phyloP scores from a whole-genome alignment of 2,329 filamentous ascomycete species.

The Ophiostoma sp. region DNA sequence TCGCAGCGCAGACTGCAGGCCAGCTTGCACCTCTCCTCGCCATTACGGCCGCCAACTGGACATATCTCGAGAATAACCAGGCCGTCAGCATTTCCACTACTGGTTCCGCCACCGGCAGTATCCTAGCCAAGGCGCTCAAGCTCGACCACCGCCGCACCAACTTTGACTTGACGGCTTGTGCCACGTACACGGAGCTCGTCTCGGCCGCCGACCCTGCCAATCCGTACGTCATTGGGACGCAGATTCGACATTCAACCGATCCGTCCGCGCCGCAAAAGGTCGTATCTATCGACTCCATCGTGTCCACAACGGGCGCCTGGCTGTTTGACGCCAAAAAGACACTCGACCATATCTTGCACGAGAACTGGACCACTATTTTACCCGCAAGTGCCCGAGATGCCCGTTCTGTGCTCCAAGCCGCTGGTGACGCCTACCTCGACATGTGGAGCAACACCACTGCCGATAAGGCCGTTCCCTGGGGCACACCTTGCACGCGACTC shows the following conservation, averaged over 20 bases:
- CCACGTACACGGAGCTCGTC: constrained; percentile 43
- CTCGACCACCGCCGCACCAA: constrained; percentile 41
- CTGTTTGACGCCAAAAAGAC: constrained; percentile 39
- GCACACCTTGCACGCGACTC: constrained; percentile 39
- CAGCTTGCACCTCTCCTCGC: constrained; percentile 24
- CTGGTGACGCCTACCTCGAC: constrained; percentile 40
- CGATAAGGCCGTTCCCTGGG: constrained; percentile 38
- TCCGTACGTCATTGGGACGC: constrained; percentile 43
- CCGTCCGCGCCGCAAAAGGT: constrained; percentile 23
- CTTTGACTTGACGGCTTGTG: constrained; percentile 40
- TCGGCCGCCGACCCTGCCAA: constrained; percentile 33
- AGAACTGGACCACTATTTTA: constrained; percentile 37
- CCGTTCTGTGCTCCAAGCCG: constrained; percentile 33
- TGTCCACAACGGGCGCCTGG: constrained; percentile 38
- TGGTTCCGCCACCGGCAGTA: constrained; percentile 23
- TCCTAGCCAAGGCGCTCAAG: constrained; percentile 37
- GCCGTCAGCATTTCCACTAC: constrained; percentile 32
- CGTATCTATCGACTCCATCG: constrained; percentile 35
- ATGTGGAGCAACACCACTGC: constrained; percentile 39
- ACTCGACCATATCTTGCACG: constrained; percentile 35
- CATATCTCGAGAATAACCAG: constrained; percentile 40
- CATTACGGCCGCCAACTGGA: constrained; percentile 24
- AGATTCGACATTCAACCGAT: constrained; percentile 31
- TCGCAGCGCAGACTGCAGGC: constrained; percentile 31
- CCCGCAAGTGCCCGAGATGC: constrained; percentile 31